phyloP scores from a whole-genome alignment of 139 green algal genomes.

The Chlorella sp. region DNA sequence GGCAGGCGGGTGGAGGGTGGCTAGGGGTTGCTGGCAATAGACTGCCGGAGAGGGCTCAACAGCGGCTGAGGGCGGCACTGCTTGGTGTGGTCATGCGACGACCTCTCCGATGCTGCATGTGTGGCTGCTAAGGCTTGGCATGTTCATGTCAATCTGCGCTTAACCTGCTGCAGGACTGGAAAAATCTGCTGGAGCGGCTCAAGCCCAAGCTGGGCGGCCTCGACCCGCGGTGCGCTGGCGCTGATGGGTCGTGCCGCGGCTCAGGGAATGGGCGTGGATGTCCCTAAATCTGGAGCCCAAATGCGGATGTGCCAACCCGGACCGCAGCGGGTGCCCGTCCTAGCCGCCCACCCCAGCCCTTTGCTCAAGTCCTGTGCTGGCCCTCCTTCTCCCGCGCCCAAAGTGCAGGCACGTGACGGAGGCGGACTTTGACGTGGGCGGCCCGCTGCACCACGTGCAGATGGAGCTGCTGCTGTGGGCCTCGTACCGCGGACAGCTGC shows the following conservation, averaged over 20 bases:
- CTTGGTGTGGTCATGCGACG: no score
- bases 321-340: no score
- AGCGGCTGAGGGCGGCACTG: no score
- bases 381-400: neutral
- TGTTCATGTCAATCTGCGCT: neutral
- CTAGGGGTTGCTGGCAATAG: neutral
- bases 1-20: neutral
- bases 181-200: slow-evolving; percentile 50
- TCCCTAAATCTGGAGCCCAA: no score
- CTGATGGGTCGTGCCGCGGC: no score
- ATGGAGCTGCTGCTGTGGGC: slow-evolving; percentile 87
- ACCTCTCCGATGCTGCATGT: no score
- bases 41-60: no score
- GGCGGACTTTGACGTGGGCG: slow-evolving; percentile 59
- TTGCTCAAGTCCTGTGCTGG: no score
- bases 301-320: no score
- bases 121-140: neutral
- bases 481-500: slow-evolving; percentile 82
- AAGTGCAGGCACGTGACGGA: slow-evolving; percentile 41
- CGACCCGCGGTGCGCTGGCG: slow-evolving; percentile 23
- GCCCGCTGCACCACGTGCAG: slow-evolving; percentile 44
- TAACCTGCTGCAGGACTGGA: slow-evolving; percentile 35
- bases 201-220: slow-evolving; percentile 31
- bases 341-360: no score
- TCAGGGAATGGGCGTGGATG: no score